These are phyloP conservation scores for Paramecium primaurelia DNA, from an alignment of 73 alveolate genomes.

Conservation along the genomic window DNA sequence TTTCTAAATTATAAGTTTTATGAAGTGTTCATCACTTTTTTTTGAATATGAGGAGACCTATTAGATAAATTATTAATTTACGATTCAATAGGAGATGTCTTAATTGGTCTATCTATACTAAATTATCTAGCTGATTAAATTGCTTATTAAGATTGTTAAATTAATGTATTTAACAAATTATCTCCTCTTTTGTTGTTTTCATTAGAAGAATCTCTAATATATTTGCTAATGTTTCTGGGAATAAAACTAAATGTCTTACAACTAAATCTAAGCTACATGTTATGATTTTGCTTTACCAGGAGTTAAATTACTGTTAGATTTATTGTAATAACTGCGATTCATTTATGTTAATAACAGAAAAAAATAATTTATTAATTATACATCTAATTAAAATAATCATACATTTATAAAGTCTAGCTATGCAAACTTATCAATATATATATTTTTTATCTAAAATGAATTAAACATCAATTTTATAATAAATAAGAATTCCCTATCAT, in stretches of 20 bases:
- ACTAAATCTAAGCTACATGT: conserved; percentile 2
- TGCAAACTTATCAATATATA: too few relatives aligned
- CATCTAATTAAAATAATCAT: neutral
- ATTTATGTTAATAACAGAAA: conserved; percentile 13
- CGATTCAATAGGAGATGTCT: neutral
- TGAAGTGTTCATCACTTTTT: neutral
- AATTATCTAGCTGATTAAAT: neutral
- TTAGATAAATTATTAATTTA: neutral
- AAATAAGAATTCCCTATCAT: too few relatives aligned
- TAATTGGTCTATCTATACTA: neutral
- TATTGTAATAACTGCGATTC: conserved; percentile 24
- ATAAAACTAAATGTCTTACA: neutral
- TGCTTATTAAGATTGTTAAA: neutral
- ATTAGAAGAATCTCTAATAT: neutral
- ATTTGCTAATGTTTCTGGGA: neutral
- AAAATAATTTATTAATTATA: neutral
- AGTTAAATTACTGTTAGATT: neutral
- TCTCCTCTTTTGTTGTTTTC: neutral
- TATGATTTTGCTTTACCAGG: neutral
- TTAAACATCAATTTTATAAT: too few relatives aligned
- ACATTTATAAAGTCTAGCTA: too few relatives aligned
- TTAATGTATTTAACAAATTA: neutral
- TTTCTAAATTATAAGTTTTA: neutral
- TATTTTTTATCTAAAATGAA: too few relatives aligned
- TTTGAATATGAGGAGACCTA: neutral